Evolutionary conservation across 345 rosid species (phyloP).

Genomic region (Orychophragmus violaceus): DNA sequence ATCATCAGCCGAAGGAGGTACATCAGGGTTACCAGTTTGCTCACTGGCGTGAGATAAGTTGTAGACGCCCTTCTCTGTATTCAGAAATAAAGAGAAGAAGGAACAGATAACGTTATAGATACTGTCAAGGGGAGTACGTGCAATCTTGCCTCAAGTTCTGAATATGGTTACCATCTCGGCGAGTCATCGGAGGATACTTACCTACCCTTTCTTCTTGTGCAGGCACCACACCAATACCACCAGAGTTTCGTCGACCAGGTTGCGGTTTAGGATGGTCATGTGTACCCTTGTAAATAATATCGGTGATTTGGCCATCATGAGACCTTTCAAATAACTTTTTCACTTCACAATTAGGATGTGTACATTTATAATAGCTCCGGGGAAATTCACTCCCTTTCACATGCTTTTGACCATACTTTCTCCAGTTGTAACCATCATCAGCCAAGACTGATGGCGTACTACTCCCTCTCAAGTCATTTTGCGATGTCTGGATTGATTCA

Average conservation of each 20-base stretch:
- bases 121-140: background rate
- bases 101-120: slow-evolving; percentile 6
- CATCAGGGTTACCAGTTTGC: slow-evolving; percentile 49
- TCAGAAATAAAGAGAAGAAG: slow-evolving; percentile 4
- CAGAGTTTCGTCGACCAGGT: slow-evolving; percentile 67
- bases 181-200: slow-evolving; percentile 39
- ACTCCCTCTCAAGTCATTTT: slow-evolving; percentile 62
- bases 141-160: slow-evolving; percentile 4
- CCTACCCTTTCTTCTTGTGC: slow-evolving; percentile 72
- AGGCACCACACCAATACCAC: slow-evolving; percentile 53
- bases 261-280: slow-evolving; percentile 98
- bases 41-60: slow-evolving; percentile 42
- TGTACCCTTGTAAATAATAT: slow-evolving; percentile 88
- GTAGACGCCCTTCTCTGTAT: slow-evolving; percentile 51
- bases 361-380: slow-evolving; percentile 95
- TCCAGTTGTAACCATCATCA: slow-evolving; percentile 98
- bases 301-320: slow-evolving; percentile 86
- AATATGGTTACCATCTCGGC: slow-evolving; percentile 55
- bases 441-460: slow-evolving; percentile 41
- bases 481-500: slow-evolving; percentile 49
- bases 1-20: slow-evolving; percentile 54
- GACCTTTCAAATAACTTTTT: slow-evolving; percentile 92
- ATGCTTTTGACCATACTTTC: slow-evolving; percentile 98
- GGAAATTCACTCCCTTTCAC: slow-evolving; percentile 99
- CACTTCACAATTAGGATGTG: slow-evolving; percentile 97